Percentiles rank a stretch among this genome's conserved stretches.
These are phyloP conservation scores for Xylaria polymorpha DNA, from an alignment of 2,329 filamentous ascomycete genomes.

Conservation along the genomic window DNA sequence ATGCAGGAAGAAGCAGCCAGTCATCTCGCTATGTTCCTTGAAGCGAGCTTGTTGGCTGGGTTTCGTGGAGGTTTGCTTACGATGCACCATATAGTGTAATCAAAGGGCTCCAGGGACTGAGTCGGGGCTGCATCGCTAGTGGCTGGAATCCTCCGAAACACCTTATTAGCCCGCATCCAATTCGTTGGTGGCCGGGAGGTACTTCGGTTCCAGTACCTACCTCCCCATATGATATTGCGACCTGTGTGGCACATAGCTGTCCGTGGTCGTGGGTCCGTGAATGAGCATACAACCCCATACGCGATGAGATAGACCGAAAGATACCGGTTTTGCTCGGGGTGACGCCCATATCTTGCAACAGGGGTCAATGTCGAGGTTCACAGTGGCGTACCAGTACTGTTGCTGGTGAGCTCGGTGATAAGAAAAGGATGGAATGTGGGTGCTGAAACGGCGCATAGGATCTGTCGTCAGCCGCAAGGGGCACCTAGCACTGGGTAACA, in stretches of 20 bases:
- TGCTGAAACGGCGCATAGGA: conserved; percentile 32
- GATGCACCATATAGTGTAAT: conserved; percentile 44
- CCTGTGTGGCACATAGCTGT: conserved; percentile 7
- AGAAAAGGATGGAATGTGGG: conserved; percentile 27
- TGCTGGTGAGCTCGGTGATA: conserved; percentile 10
- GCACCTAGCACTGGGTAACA: conserved; percentile 21
- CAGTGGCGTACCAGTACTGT: neutral
- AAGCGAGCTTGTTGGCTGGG: conserved; percentile 34
- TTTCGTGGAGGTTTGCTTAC: conserved; percentile 44
- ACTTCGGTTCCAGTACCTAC: neutral
- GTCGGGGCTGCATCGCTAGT: conserved; percentile 41
- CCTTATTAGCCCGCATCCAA: conserved; percentile 33
- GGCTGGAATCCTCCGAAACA: conserved; percentile 47
- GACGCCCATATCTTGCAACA: conserved; percentile 5
- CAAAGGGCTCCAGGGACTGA: conserved; percentile 45
- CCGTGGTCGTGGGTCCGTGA: conserved; percentile 4
- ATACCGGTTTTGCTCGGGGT: neutral
- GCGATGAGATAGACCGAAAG: neutral
- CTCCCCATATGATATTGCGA: neutral
- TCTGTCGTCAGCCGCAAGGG: conserved; percentile 38
- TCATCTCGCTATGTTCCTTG: conserved; percentile 38
- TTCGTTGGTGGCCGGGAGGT: conserved; percentile 17
- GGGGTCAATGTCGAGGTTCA: conserved; percentile 1
- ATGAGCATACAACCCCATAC: neutral
- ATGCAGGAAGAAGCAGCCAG: conserved; percentile 41